phyloP scores from a whole-genome alignment of 2,329 filamentous ascomycete genomes.

The Harringtonia aguacate region DNA sequence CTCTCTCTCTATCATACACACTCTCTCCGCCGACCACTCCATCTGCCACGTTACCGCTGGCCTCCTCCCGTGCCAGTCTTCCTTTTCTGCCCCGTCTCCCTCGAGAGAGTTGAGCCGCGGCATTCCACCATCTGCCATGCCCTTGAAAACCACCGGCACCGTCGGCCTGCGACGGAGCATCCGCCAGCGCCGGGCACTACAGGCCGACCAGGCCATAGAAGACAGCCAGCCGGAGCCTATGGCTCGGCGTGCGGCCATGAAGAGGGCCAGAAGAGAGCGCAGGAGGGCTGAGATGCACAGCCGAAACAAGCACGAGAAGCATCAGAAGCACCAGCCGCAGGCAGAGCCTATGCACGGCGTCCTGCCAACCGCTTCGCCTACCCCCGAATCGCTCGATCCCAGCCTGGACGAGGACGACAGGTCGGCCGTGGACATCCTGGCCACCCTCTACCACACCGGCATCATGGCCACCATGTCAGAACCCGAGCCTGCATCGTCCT shows the following conservation, averaged over 20 bases:
- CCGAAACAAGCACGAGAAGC: not conserved
- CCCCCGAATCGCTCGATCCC: no score
- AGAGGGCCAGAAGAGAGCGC: not conserved
- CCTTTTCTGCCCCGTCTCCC: not conserved
- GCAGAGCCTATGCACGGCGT: not conserved
- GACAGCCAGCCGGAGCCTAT: no score
- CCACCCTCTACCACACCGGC: conserved; percentile 7
- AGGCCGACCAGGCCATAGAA: no score
- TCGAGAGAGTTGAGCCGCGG: not conserved
- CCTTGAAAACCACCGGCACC: conserved; percentile 5
- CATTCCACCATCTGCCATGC: conserved; percentile 3
- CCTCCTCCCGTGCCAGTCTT: not conserved
- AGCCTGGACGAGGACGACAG: conserved; percentile 9
- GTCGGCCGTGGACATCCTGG: conserved; percentile 8
- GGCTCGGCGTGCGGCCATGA: not conserved
- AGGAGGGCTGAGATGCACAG: not conserved
- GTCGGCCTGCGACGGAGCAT: conserved; percentile 2
- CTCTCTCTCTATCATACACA: no score
- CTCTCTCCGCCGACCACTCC: not conserved
- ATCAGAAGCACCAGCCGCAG: not conserved
- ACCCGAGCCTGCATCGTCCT: not conserved
- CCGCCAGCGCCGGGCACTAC: conserved; percentile 6
- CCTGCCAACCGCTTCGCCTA: not conserved
- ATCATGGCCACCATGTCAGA: not conserved
- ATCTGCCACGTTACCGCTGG: not conserved